These are phyloP conservation scores for Herpetomonas samuelpessoai DNA, from an alignment of 208 protist genomes.

Conservation along the genomic window DNA sequence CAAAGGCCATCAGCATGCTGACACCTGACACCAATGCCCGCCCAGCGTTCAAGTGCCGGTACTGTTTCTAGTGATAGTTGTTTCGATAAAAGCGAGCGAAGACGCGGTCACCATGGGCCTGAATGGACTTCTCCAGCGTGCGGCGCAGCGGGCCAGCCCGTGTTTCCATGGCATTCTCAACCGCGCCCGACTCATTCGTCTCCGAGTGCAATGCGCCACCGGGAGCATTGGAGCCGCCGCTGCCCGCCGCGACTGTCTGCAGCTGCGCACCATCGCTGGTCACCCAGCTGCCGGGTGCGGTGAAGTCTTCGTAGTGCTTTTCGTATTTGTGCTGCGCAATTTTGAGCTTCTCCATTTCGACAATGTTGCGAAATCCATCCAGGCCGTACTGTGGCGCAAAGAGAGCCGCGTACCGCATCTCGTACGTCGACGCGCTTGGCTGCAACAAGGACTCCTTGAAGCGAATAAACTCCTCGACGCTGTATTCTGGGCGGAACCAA, in stretches of 20 bases:
- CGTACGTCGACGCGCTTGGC: constrained; percentile 76
- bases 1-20: no score
- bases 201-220: constrained; percentile 68
- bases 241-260: constrained; percentile 68
- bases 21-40: no score
- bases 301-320: constrained; percentile 88
- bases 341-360: constrained; percentile 87
- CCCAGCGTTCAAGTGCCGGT: no score
- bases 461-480: constrained; percentile 87
- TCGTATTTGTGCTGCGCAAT: constrained; percentile 88
- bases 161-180: constrained; percentile 67
- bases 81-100: constrained; percentile 86
- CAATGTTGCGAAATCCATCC: constrained; percentile 67
- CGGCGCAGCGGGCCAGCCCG: constrained; percentile 55
- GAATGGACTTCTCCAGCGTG: constrained; percentile 58
- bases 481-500: constrained; percentile 88
- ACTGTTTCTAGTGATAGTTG: constrained; percentile 73
- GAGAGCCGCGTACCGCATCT: constrained; percentile 83
- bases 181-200: constrained; percentile 37
- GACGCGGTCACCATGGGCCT: constrained; percentile 76
- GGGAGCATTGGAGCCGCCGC: constrained; percentile 59
- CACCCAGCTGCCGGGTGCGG: constrained; percentile 71
- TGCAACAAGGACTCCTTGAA: constrained; percentile 88
- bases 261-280: constrained; percentile 77
- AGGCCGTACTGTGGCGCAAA: constrained; percentile 64